These are phyloP conservation scores for Pleurotus salmoneostramineus DNA, from an alignment of 768 basidiomycete genomes.

Conservation along the genomic window DNA sequence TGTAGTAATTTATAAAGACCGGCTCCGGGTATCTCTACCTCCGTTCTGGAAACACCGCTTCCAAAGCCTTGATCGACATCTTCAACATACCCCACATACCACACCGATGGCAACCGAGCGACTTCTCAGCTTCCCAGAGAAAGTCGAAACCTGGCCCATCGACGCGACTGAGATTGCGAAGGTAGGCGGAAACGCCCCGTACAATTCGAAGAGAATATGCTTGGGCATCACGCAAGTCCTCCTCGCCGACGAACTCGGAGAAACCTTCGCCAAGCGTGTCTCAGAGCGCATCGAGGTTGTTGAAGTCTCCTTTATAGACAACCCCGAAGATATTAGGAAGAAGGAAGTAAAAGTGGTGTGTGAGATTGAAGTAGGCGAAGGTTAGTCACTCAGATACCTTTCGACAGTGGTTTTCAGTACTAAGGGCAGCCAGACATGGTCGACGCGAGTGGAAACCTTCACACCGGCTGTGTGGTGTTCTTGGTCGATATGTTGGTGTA, in stretches of 20 bases:
- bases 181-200: background rate
- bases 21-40: too few relatives aligned
- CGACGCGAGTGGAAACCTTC: conserved; percentile 28
- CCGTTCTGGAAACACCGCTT: too few relatives aligned
- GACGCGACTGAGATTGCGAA: background rate
- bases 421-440: conserved; percentile 36
- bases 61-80: background rate
- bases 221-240: background rate
- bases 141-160: background rate
- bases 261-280: background rate
- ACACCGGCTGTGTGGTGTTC: conserved; percentile 37
- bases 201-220: background rate
- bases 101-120: background rate
- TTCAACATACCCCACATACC: background rate
- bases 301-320: conserved; percentile 37
- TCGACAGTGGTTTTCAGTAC: conserved; percentile 2
- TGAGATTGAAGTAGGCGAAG: conserved; percentile 40
- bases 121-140: background rate
- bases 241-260: background rate
- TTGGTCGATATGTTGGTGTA: conserved; percentile 43
- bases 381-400: conserved; percentile 19
- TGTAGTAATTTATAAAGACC: too few relatives aligned
- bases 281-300: conserved; percentile 7
- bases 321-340: conserved; percentile 28
- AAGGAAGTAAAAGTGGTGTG: conserved; percentile 33